These are phyloP conservation scores for Blastomyces silverae DNA, from an alignment of 2,329 filamentous ascomycete genomes.

Conservation along the genomic window DNA sequence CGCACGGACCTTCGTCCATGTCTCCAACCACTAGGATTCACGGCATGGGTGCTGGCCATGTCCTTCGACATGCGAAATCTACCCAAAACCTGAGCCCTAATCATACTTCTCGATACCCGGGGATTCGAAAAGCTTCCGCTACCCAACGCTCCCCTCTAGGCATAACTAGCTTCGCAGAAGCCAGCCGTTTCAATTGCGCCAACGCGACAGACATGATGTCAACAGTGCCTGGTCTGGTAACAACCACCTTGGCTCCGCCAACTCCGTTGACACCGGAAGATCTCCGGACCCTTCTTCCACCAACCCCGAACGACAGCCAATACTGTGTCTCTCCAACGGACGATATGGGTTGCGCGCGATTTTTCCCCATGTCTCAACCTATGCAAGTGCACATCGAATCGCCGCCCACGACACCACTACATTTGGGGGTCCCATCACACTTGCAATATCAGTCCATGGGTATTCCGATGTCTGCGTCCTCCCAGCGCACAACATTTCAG, in stretches of 20 bases:
- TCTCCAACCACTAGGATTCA: constrained; percentile 37
- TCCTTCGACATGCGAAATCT: constrained; percentile 43
- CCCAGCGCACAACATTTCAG: constrained; percentile 39
- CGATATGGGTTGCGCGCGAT: constrained; percentile 25
- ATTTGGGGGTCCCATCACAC: constrained; percentile 34
- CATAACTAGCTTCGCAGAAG: constrained; percentile 41
- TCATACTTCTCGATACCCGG: constrained; percentile 38
- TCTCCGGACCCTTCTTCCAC: constrained; percentile 37
- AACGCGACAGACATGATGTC: constrained; percentile 31
- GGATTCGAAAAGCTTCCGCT: constrained; percentile 42
- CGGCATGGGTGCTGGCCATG: constrained; percentile 32
- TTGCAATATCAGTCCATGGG: constrained; percentile 35
- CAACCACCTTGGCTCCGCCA: constrained; percentile 36
- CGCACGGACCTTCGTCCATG: constrained; percentile 36
- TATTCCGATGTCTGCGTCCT: constrained; percentile 40
- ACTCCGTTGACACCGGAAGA: constrained; percentile 42
- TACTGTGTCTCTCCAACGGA: constrained; percentile 35
- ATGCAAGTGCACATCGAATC: constrained; percentile 41
- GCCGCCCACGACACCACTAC: constrained; percentile 41
- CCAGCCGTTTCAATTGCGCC: constrained; percentile 32
- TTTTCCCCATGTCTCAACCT: constrained; percentile 36
- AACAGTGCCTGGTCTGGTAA: constrained; percentile 31
- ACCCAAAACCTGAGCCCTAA: constrained; percentile 35
- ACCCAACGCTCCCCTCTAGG: constrained; percentile 45
- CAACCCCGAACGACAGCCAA: constrained; percentile 34